Evolutionary conservation across 139 green algal genomes (phyloP).

Genomic region (Nannochloris sp.): DNA sequence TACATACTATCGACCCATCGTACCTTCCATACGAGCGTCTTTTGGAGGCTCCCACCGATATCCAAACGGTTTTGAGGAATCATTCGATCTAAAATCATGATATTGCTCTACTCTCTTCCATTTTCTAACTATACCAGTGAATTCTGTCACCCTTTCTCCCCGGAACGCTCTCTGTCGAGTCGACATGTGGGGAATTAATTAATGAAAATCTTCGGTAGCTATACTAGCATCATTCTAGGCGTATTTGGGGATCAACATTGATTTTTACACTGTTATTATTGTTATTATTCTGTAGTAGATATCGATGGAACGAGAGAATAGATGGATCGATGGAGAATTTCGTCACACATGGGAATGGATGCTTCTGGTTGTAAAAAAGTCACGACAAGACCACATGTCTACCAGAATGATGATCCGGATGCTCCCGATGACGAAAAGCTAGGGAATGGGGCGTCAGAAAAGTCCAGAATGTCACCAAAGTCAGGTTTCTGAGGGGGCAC

Average conservation of each 20-base stretch:
- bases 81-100: neutral
- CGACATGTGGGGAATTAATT: neutral
- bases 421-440: neutral
- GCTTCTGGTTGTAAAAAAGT: neutral
- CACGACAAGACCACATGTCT: neutral
- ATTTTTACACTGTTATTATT: too few species aligned
- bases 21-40: neutral
- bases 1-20: too few species aligned
- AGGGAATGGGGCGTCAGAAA: neutral
- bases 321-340: too few species aligned
- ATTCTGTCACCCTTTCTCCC: neutral
- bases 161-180: neutral
- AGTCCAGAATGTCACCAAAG: slow-evolving; percentile 2
- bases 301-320: too few species aligned
- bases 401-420: neutral
- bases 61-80: neutral
- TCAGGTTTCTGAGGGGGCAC: neutral
- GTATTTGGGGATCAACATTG: too few species aligned
- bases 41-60: neutral
- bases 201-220: neutral
- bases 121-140: neutral
- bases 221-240: too few species aligned
- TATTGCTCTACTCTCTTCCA: neutral
- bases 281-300: too few species aligned
- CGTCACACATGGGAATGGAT: too few species aligned